phyloP scores from a whole-genome alignment of 805 yeast species.

The Starmerella floricola region DNA sequence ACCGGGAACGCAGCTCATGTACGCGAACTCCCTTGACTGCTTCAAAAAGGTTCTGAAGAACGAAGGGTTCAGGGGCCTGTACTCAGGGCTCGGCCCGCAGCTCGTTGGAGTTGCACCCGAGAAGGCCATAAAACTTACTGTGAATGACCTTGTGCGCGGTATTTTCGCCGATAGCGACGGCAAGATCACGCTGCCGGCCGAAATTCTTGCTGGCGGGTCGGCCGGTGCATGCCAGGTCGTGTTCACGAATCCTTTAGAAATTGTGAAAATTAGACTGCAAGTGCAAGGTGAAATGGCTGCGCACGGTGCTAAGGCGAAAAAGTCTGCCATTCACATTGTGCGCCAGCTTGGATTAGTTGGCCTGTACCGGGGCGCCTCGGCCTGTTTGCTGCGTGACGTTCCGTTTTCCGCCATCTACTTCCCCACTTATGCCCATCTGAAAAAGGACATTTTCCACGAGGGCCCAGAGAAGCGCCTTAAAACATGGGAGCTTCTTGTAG shows the following conservation, averaged over 20 bases:
- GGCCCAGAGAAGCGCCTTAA: slow-evolving; percentile 64
- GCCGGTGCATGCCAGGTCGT: slow-evolving; percentile 97
- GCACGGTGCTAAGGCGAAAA: slow-evolving; percentile 15
- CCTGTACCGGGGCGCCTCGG: slow-evolving; percentile 79
- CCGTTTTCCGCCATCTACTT: slow-evolving; percentile 95
- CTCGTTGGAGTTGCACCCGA: slow-evolving; percentile 96
- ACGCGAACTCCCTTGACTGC: slow-evolving; percentile 77
- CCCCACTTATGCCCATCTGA: slow-evolving; percentile 92
- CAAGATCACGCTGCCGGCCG: slow-evolving; percentile 44
- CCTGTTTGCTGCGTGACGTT: slow-evolving; percentile 87
- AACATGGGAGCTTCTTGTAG: slow-evolving; percentile 69
- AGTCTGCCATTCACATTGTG: slow-evolving; percentile 59
- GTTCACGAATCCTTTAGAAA: slow-evolving; percentile 91
- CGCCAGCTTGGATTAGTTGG: slow-evolving; percentile 72
- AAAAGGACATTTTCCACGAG: slow-evolving; percentile 65
- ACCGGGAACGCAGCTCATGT: slow-evolving; percentile 37
- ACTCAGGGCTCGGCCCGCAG: slow-evolving; percentile 89
- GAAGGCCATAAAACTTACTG: slow-evolving; percentile 91
- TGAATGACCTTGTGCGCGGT: slow-evolving; percentile 76
- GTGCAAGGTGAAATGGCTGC: slow-evolving; percentile 66
- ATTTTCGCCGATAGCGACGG: slow-evolving; percentile 49
- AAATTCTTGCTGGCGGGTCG: slow-evolving; percentile 75
- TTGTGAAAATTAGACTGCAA: slow-evolving; percentile 87
- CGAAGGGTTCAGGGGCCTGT: slow-evolving; percentile 78
- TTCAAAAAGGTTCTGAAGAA: slow-evolving; percentile 57